These are phyloP conservation scores for Lactarius psammicola DNA, from an alignment of 768 basidiomycete species.

Conservation along the genomic window DNA sequence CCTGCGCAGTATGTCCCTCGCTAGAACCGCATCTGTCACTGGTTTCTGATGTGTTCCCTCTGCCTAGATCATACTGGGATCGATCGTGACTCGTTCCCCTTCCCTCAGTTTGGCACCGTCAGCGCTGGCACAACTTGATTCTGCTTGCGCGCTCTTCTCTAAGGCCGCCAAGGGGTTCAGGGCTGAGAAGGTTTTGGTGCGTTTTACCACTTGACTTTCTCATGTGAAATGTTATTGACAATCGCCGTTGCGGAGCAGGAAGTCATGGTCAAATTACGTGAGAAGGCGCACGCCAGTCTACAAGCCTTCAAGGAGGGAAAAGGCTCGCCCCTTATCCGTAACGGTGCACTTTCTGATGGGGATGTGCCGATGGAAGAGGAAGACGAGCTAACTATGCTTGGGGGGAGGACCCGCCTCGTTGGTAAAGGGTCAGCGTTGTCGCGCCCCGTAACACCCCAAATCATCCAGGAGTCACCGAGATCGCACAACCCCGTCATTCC, in stretches of 20 bases:
- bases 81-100: conserved; percentile 74
- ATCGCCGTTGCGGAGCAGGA: conserved; percentile 39
- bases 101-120: conserved; percentile 78
- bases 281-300: conserved; percentile 63
- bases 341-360: conserved; percentile 38
- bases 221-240: not conserved
- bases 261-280: conserved; percentile 62
- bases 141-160: conserved; percentile 71
- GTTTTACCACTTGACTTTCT: conserved; percentile 18
- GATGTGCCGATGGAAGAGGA: conserved; percentile 56
- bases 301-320: conserved; percentile 63
- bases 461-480: conserved; percentile 63
- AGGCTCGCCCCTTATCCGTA: conserved; percentile 41
- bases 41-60: conserved; percentile 3
- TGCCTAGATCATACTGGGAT: conserved; percentile 63
- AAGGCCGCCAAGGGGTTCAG: conserved; percentile 65
- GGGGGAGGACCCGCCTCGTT: conserved; percentile 63
- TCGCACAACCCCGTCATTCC: conserved; percentile 72
- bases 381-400: conserved; percentile 58
- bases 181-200: conserved; percentile 63
- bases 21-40: not conserved
- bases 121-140: conserved; percentile 69
- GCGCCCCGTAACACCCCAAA: conserved; percentile 29
- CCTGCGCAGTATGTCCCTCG: conserved; percentile 54
- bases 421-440: conserved; percentile 56